Evolutionary conservation across 2,329 filamentous ascomycete species (phyloP).

Genomic region (Scedosporium aurantiacum): DNA sequence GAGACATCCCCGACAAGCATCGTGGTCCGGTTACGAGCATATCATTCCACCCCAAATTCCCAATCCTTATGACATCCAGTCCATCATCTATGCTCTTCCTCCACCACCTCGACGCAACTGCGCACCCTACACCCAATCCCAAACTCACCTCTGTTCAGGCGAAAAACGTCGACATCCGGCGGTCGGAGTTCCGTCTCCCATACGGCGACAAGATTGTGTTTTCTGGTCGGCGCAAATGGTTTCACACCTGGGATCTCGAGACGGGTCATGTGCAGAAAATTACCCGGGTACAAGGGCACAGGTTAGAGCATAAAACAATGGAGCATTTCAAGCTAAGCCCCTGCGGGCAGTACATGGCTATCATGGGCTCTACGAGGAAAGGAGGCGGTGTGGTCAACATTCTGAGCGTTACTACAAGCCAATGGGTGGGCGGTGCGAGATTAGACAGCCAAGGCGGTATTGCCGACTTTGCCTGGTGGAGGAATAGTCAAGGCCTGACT

Average conservation of each 20-base stretch:
- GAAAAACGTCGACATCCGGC: slow-evolving; percentile 70
- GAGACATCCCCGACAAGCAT: slow-evolving; percentile 72
- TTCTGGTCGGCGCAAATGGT: slow-evolving; percentile 77
- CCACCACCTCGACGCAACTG: slow-evolving; percentile 73
- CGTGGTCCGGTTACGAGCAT: slow-evolving; percentile 72
- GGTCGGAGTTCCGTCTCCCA: slow-evolving; percentile 67
- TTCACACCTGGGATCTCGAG: slow-evolving; percentile 86
- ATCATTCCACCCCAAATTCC: slow-evolving; percentile 79
- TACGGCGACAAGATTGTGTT: slow-evolving; percentile 73
- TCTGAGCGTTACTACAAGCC: slow-evolving; percentile 65
- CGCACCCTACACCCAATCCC: slow-evolving; percentile 70
- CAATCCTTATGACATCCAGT: slow-evolving; percentile 82
- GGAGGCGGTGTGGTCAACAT: slow-evolving; percentile 84
- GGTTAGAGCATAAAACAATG: slow-evolving; percentile 79
- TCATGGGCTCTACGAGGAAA: slow-evolving; percentile 70
- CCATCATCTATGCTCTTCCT: slow-evolving; percentile 76
- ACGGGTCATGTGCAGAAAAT: slow-evolving; percentile 77
- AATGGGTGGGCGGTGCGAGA: slow-evolving; percentile 77
- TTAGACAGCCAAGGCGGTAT: slow-evolving; percentile 75
- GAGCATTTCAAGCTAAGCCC: slow-evolving; percentile 82
- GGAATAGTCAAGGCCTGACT: slow-evolving; percentile 66
- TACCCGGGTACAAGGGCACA: slow-evolving; percentile 60
- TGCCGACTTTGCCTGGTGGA: slow-evolving; percentile 90
- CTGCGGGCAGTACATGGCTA: slow-evolving; percentile 73
- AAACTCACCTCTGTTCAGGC: slow-evolving; percentile 84